A percentile compares a stretch with the other conserved stretches of the same genome.
These are phyloP conservation scores for Fusarium globosum DNA, from an alignment of 2,329 filamentous ascomycete genomes.

Conservation along the genomic window DNA sequence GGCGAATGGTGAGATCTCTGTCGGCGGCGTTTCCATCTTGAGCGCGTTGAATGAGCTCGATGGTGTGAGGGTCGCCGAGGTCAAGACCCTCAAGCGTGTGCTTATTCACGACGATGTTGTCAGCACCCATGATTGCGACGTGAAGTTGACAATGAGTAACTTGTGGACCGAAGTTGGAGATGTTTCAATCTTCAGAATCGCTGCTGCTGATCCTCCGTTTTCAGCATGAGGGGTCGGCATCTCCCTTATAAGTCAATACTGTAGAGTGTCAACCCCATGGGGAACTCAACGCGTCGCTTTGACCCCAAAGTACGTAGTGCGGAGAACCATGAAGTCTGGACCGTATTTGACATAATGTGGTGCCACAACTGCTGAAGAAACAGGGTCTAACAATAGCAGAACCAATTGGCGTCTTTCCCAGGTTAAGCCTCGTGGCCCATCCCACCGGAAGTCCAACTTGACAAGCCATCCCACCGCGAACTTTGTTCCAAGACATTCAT, in stretches of 20 bases:
- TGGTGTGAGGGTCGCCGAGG: not conserved
- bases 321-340: not conserved
- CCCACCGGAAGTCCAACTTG: not conserved
- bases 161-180: accelerated
- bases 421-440: not conserved
- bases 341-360: not conserved
- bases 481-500: not conserved
- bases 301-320: not conserved
- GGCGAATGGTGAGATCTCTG: conserved; percentile 32
- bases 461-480: not conserved
- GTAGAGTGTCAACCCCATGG: not conserved
- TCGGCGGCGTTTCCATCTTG: conserved; percentile 35
- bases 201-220: accelerated
- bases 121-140: not conserved
- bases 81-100: not conserved
- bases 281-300: not conserved
- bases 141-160: not conserved
- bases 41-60: conserved; percentile 26
- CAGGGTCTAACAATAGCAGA: not conserved
- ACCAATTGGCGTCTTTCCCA: not conserved
- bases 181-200: accelerated
- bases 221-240: not conserved
- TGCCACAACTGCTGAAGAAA: not conserved
- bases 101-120: not conserved
- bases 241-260: not conserved